Base-by-base conservation (phyloP, 2,329 filamentous ascomycete species). In the Endoconidiophora laricicola region DNA sequence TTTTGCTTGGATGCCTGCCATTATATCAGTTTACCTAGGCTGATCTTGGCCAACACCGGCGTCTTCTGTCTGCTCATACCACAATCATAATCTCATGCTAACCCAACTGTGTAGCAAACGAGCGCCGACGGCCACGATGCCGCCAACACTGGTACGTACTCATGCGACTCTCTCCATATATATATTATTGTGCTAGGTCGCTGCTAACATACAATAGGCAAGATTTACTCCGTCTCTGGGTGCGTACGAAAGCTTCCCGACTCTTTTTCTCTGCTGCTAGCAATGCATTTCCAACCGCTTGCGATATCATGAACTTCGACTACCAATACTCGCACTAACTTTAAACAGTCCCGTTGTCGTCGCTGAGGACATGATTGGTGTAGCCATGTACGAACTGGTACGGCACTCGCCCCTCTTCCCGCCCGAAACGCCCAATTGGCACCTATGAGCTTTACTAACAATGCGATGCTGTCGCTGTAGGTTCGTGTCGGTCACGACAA, bases 361-460 rank as follows among this genome's bases (percentile, higher is more conserved):
- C 59, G 91, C 90, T 64, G 90, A 96, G 72, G 81, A 95, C 69
- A 94, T 98, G 88, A 86, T 90, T 63, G 91, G 91, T 66, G 91
- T 91, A 76, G 88, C 91, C 67, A 98, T 98, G 91, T 95, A 96
- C 79, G 91, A 98, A 72, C 75, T 98, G 72, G 87, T 87, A 73
- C 59, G 79, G 12, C 66, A 16, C 10, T 9, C n/a, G 40, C 26
- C 36, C 22, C 33, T 9, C 23, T 20, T 24, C 43, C n/a, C 5
- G 7, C 29, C 12, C 29, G 4, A 9, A 12, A 33, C 12, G 29
- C 29, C 29, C 29, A 33, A 33, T 33, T 33, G 29, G 29, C 29
- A 12, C 29, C 12, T 33, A 2, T 12, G 29, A 9, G 48, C 33
- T 16, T 40, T 33, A 29, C 49, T 50, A 46, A 53, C 36, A 7